Evolutionary conservation across 1,284 basidiomycete genomes (phyloP), one percentile per base, ranked within the genome.

Genomic region (Cutaneotrichosporon cyanovorans): DNA sequence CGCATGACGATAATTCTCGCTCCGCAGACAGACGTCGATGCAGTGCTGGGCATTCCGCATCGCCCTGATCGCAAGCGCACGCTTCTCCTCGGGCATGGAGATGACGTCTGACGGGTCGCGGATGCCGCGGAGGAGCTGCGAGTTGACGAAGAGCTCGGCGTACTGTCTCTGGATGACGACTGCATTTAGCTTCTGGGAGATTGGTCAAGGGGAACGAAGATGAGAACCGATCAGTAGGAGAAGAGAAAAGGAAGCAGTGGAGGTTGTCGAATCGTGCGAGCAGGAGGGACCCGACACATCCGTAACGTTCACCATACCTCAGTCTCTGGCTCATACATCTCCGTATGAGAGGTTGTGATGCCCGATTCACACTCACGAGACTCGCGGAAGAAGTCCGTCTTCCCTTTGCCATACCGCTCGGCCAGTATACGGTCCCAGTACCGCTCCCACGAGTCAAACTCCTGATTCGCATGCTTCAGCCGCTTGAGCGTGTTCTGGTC

Each of bases 1-100:
- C 16, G 86, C 85, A 63, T 88, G 85, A 56, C 87, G 78, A 62
- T 93, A 93, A 40, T 68, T 68, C 36, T 69, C 62, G 1, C 69
- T 66, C 10, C 61, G 57, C 6, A 72, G 56, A 30, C 68, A 70
- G 31, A 71, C 69, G 32, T 72, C 64, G 23, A 72, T 46, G 46
- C 68, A 70, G 15, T 55, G 49, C 46, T 72, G 68, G n/a, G 71
- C 71, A 45, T 71, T 72, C 15, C 65, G 50, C 68, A 72, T 72
- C 2, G 71, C 69, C 32, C 66, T 50, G 20, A 72, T 68, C 3
- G 71, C 71, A 31, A 72, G 48, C 7, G 57, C 53, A n/a, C 65
- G 53, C 52, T 70, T 69, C 46, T 72, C 69, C 20, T 62, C 62
- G 1, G 68, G 65, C 68, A 72, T 68, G 20, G 57, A 59, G 9